Base-by-base conservation (phyloP, 2,329 filamentous ascomycete genomes). In the Mariannaea elegans region DNA sequence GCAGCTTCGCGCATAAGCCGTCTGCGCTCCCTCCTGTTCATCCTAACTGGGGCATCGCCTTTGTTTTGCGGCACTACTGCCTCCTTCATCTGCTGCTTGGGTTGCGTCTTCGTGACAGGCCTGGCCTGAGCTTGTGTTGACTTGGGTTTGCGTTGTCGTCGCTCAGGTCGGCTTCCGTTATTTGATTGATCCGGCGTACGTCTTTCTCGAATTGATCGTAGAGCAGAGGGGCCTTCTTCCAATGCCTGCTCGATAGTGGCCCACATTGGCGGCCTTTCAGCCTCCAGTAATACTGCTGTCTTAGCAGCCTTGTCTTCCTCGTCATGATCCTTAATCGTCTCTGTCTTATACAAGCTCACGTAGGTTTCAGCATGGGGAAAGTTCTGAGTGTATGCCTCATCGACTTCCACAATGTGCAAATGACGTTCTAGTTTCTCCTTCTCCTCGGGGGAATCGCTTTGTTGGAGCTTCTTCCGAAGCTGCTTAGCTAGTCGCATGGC, bases 351-450 rank as follows among this genome's bases (percentile, higher is more conserved):
- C 14, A 90, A 72, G 67, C 86, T 87, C 64, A 91, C 82, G 75
- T 95, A 95, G 19, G 83, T 80, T 73, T 91, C 87, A 68, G 88
- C 81, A 42, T 91, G 84, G 2, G 92, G 92, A 63, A 86, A 91
- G 75, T 89, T 90, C 52, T 86, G 83, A 1, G 91, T 87, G 72
- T 95, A 95, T 67, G 91, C 88, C 63, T 91, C 80, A 71, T 94
- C 91, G 12, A 94, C 85, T 71, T 93, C 85, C 23, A 87, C 87
- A 21, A 86, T 80, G 72, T 92, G 89, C n/a, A 91, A 78, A 60
- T 87, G 81, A 7, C 75, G 75, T 66, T 85, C 78, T 47, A 91
- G 73, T 54, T 75, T 75, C 49, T 82, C 78, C 32, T 78, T 77
- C 65, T 87, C 84, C 46, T 83, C 80, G 1, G 80, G 73, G 32